Base-by-base conservation (phyloP, 257 asterid genomes). In the Capsicum baccatum region DNA sequence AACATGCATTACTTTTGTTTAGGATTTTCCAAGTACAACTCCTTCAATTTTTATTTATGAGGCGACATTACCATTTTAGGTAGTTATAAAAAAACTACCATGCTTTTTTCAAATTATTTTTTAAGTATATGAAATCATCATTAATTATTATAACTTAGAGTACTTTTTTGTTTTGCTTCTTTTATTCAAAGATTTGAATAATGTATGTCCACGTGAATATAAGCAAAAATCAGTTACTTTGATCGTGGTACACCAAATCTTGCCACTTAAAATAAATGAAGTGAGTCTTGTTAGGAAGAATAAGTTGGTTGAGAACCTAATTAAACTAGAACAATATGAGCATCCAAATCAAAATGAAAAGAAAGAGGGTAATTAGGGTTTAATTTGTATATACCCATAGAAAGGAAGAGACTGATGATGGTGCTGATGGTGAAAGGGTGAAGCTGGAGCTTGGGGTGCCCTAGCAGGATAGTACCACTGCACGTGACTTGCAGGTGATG, bases 381-480 rank as follows among this genome's bases (percentile, higher is more conserved):
- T 71, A n/a, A 44, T 71, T 13, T 55, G 33, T 26, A 47, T 12
- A 79, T 87, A 96, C 92, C 98, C 98, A 64, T 89, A 94, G 56
- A 90, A 86, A 17, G 98, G 98, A 85, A 92, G 86, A 16, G 90
- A 96, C 26, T 90, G 95, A 83, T 91, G 95, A 47, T 90, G 94
- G 84, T 91, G 94, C 78, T 91, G 95, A 55, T 86, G 92, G 84
- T 87, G 93, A 80, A 48, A 67, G n/a, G 92, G 90, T 71, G 91
- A 50, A 80, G 83, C 42, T 5, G 91, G 85, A 19, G 88, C 83
- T 16, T 92, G 79, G 2, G 94, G 88, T 52, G 91, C 82, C 64
- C 84, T 90, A 3, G 91, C 47, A 63, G 96, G 94, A 79, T 94
- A 92, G 86, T 91, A 93, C 98, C 97, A 93, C 56, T 88, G 99